Evolutionary conservation across 768 basidiomycete genomes (phyloP).

Genomic region (Rhodosporidiobolus sp.): DNA sequence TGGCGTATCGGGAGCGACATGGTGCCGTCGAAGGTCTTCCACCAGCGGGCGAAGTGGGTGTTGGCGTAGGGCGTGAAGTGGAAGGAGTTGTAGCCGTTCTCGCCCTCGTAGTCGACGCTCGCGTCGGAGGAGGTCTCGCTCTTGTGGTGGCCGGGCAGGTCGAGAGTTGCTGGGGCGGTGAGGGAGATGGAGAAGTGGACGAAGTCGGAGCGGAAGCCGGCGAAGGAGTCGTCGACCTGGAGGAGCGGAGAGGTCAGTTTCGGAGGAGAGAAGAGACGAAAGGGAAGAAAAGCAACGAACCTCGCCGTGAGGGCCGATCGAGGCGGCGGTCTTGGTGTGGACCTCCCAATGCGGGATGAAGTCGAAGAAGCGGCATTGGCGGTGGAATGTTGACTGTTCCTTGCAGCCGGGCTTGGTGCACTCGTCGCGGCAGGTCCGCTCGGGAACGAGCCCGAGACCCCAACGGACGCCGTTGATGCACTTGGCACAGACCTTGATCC

Average conservation of each 20-base stretch:
- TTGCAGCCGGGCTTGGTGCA: constrained; percentile 52
- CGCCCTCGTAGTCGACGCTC: constrained; percentile 28
- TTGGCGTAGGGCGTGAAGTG: constrained; percentile 82
- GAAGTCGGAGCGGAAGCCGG: constrained; percentile 86
- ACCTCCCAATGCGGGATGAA: constrained; percentile 80
- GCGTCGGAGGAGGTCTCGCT: constrained; percentile 24
- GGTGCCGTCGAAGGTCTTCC: constrained; percentile 72
- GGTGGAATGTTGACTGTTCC: constrained; percentile 62
- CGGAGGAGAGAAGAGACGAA: neutral
- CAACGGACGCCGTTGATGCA: constrained; percentile 79
- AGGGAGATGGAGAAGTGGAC: constrained; percentile 87
- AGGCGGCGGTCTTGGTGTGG: constrained; percentile 32
- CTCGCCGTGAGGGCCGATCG: constrained; percentile 42
- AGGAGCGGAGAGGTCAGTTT: neutral
- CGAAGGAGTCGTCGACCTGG: constrained; percentile 67
- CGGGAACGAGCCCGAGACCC: constrained; percentile 76
- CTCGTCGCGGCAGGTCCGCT: constrained; percentile 67
- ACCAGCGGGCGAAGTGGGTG: constrained; percentile 90
- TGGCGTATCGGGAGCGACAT: constrained; percentile 81
- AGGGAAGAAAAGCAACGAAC: constrained; percentile 4
- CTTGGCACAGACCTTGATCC: constrained; percentile 74
- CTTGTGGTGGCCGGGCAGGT: constrained; percentile 36
- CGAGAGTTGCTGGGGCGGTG: constrained; percentile 52
- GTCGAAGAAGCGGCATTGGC: constrained; percentile 70
- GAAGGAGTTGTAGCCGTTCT: constrained; percentile 60